phyloP scores from a whole-genome alignment of 179 eudicot species.

The Corrigiola litoralis region DNA sequence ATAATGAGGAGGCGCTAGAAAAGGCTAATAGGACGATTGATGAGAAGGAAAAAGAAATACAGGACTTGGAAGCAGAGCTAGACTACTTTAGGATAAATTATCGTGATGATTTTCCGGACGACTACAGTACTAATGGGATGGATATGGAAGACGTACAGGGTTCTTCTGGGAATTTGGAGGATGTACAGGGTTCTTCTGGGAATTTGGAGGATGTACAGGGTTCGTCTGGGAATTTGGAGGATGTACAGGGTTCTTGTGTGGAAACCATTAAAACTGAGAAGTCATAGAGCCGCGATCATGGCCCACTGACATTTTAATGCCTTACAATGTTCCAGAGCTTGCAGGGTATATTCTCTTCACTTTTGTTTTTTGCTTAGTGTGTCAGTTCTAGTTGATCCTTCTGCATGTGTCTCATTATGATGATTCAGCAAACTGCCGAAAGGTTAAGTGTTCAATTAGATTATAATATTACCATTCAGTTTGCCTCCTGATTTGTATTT shows the following conservation, averaged over 20 bases:
- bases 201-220: constrained; percentile 6
- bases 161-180: constrained; percentile 12
- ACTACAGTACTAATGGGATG: constrained; percentile 14
- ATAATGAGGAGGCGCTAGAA: constrained; percentile 64
- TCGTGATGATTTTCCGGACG: constrained; percentile 43
- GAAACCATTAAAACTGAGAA: constrained; percentile 11
- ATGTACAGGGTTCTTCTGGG: constrained; percentile 3
- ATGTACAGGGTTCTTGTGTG: constrained; percentile 2
- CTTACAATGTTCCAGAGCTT: constrained; percentile 11
- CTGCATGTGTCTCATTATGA: neutral
- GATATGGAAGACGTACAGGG: constrained; percentile 9
- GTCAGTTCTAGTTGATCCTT: neutral
- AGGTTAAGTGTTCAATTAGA: too few species aligned
- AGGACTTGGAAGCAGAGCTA: constrained; percentile 65
- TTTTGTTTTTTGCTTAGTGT: neutral
- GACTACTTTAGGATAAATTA: constrained; percentile 50
- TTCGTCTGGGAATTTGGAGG: constrained; percentile 11
- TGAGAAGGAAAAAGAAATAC: constrained; percentile 70
- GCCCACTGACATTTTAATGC: constrained; percentile 2
- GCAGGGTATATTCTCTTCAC: constrained; percentile 13
- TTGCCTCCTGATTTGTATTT: too few species aligned
- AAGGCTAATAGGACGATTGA: constrained; percentile 57
- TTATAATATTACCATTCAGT: too few species aligned
- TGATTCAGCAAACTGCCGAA: neutral
- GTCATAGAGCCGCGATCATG: constrained; percentile 15